Conservation (phyloP, 1,284 basidiomycete genomes). For the Termitomyces sp. region DNA sequence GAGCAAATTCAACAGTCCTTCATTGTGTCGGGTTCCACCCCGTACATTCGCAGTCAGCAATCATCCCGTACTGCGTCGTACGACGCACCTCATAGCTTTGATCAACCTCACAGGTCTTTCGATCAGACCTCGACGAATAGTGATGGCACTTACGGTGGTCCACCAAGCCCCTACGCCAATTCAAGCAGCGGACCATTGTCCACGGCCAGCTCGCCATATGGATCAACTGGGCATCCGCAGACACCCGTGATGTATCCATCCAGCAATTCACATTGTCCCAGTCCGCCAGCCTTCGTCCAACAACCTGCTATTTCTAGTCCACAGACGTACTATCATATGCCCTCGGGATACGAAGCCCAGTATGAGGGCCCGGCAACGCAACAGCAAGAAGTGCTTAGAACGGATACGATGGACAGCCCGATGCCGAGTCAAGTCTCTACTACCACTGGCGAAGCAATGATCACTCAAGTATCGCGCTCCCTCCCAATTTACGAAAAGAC, state of each 20-base stretch:
- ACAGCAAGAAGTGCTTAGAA: slow-evolving; percentile 6
- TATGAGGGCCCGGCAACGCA: slow-evolving; percentile 7
- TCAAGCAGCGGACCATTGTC: slow-evolving; percentile 13
- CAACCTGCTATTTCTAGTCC: slow-evolving; percentile 10
- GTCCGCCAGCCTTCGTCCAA: slow-evolving; percentile 22
- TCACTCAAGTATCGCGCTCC: slow-evolving; percentile 3
- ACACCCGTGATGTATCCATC: slow-evolving; percentile 23
- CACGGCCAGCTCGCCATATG: slow-evolving; percentile 24
- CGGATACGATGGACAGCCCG: slow-evolving; percentile 11
- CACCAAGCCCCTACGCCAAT: slow-evolving; percentile 14
- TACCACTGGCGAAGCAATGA: slow-evolving; percentile 5
- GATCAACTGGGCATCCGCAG: slow-evolving; percentile 21
- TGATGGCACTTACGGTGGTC: slow-evolving; percentile 12
- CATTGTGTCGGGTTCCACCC: neutral
- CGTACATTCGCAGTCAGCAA: slow-evolving; percentile 9
- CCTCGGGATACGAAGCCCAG: slow-evolving; percentile 5
- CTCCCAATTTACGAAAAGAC: slow-evolving; percentile 17
- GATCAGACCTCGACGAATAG: slow-evolving; percentile 21
- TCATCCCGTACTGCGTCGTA: slow-evolving; percentile 11
- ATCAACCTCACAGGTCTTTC: slow-evolving; percentile 8
- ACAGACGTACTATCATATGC: slow-evolving; percentile 15
- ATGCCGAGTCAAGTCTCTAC: slow-evolving; percentile 6
- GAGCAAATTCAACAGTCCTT: slow-evolving; percentile 8
- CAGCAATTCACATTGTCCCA: slow-evolving; percentile 16
- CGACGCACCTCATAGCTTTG: slow-evolving; percentile 9